Evolutionary conservation across 805 yeast genomes (phyloP).

Genomic region (Yamadazyma sp.): DNA sequence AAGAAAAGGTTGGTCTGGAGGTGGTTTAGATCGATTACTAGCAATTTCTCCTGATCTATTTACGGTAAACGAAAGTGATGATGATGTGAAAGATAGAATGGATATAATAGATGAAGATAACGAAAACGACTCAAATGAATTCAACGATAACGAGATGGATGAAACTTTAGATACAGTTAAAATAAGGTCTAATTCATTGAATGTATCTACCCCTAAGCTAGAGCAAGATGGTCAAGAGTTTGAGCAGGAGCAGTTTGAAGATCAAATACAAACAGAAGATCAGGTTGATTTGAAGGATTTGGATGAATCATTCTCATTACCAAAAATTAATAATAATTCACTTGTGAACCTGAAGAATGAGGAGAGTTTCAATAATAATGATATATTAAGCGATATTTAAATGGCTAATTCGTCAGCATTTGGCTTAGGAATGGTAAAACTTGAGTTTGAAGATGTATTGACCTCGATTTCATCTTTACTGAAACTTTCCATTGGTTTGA

Average conservation of each 20-base stretch:
- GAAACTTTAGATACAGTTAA: constrained; percentile 11
- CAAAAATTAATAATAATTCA: constrained; percentile 27
- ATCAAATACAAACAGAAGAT: too few species aligned
- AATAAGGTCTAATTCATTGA: constrained; percentile 1
- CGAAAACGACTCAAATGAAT: constrained; percentile 2
- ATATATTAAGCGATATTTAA: constrained; percentile 8
- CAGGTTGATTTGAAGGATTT: constrained; percentile 5
- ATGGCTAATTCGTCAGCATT: not conserved
- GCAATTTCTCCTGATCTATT: constrained; percentile 57
- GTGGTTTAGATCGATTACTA: constrained; percentile 72
- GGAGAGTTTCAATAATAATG: constrained; percentile 3
- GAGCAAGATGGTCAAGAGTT: too few species aligned
- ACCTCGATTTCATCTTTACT: not conserved
- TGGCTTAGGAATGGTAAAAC: not conserved
- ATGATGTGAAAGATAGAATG: constrained; percentile 16
- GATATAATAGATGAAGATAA: constrained; percentile 8
- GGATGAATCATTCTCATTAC: constrained; percentile 54
- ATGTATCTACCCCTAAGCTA: constrained; percentile 2
- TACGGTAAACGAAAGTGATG: constrained; percentile 22
- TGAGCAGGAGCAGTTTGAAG: not conserved
- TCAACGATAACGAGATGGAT: not conserved
- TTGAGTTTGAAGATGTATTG: not conserved
- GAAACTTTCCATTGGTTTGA: constrained; percentile 50
- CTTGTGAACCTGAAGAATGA: constrained; percentile 5
- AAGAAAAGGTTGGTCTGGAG: constrained; percentile 82